These are phyloP conservation scores for Zarea fungicola DNA, from an alignment of 2,329 filamentous ascomycete genomes.

Conservation along the genomic window DNA sequence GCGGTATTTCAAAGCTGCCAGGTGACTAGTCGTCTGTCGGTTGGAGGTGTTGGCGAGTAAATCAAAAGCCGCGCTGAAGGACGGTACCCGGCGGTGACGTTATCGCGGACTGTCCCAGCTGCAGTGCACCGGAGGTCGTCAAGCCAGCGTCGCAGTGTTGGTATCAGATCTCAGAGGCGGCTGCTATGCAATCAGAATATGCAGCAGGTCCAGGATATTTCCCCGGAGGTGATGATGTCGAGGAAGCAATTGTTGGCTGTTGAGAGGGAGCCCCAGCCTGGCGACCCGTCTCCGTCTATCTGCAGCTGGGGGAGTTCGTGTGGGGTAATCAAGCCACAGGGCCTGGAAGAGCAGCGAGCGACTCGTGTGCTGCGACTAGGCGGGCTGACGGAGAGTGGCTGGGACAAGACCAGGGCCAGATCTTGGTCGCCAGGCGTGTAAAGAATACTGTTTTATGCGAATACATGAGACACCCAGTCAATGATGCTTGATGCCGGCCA, in stretches of 20 bases:
- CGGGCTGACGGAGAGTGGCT: constrained; percentile 5
- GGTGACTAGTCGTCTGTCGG: not conserved
- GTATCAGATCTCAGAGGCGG: not conserved
- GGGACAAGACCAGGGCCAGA: not conserved
- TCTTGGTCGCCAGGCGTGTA: too few species aligned
- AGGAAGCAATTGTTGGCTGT: constrained; percentile 1
- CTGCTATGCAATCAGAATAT: not conserved
- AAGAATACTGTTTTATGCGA: too few species aligned
- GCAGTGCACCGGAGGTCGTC: not conserved
- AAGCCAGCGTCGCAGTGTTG: not conserved
- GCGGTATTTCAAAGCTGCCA: not conserved
- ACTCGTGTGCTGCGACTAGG: constrained; percentile 3
- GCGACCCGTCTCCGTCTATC: constrained; percentile 4
- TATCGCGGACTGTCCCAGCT: not conserved
- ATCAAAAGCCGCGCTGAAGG: constrained; percentile 6
- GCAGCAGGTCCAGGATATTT: too few species aligned
- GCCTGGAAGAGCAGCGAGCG: not conserved
- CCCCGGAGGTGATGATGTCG: not conserved
- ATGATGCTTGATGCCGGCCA: not conserved
- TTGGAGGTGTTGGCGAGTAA: not conserved
- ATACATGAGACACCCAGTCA: too few species aligned
- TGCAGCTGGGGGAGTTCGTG: constrained; percentile 9
- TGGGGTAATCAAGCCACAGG: constrained; percentile 12
- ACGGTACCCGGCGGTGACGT: not conserved
- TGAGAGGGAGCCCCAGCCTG: constrained; percentile 7